These are phyloP conservation scores for Nematocida ironsii DNA, from an alignment of 371 early-diverging fungal genomes.

Conservation along the genomic window DNA sequence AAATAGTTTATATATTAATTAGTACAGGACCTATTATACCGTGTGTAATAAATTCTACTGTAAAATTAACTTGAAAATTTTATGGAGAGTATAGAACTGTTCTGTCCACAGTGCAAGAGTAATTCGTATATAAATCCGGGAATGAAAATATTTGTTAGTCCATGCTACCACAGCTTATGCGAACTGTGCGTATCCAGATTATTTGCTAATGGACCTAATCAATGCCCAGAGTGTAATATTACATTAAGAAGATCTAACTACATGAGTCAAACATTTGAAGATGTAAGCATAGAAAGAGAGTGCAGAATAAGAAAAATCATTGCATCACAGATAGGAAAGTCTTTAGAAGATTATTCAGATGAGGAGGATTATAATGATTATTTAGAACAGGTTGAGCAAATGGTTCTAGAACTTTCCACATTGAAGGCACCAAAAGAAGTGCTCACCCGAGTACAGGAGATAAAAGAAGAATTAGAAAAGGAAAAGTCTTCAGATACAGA, in stretches of 20 bases:
- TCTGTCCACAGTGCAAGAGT: conserved; percentile 88
- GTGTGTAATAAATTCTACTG: too few relatives aligned
- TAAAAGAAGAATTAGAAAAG: conserved; percentile 27
- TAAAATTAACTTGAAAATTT: conserved; percentile 6
- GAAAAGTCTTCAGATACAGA: background rate
- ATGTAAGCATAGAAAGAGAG: conserved; percentile 70
- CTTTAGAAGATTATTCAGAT: conserved; percentile 60
- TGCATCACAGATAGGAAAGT: conserved; percentile 43
- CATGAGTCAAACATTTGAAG: conserved; percentile 70
- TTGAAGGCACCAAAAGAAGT: conserved; percentile 62
- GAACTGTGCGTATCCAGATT: conserved; percentile 68
- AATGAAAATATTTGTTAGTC: conserved; percentile 83
- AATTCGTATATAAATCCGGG: conserved; percentile 85
- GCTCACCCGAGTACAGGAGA: conserved; percentile 57
- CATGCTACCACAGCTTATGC: conserved; percentile 93
- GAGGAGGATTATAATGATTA: conserved; percentile 68
- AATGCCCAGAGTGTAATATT: conserved; percentile 70
- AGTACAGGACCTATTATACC: too few relatives aligned
- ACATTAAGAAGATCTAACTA: conserved; percentile 69
- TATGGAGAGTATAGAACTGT: conserved; percentile 54
- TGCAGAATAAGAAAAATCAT: conserved; percentile 69
- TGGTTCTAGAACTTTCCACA: conserved; percentile 62
- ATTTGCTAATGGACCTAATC: conserved; percentile 67
- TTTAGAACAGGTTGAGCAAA: conserved; percentile 67
- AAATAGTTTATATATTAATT: too few relatives aligned